Evolutionary conservation across 2,329 filamentous ascomycete species (phyloP), one percentile per base, ranked within the genome.

Genomic region (Cladosporium velox): DNA sequence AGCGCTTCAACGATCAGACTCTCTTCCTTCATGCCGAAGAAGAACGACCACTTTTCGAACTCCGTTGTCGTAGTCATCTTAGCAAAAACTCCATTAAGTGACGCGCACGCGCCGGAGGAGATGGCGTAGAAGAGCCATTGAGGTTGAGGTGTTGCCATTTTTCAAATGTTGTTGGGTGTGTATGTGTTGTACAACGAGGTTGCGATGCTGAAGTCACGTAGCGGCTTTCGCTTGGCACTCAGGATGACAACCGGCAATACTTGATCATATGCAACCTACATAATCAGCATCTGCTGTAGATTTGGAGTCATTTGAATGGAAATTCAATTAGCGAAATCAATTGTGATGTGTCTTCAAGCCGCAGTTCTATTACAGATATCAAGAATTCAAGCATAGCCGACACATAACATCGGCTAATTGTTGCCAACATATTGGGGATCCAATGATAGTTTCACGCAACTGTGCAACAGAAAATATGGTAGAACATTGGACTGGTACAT

Each of bases 61-160:
- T 88, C 80, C 54, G 83, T 78, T 12, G 87, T 88, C 18, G 87
- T 89, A 67, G 87, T 89, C 89, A 95, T 81, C 79, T 94, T 95
- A 0, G 91, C 91, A 81, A 94, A 93, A 5, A 91, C 88, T 67
- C 91, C 91, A 72, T 95, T 95, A 71, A 91, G 89, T 26, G 91
- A 90, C 35, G 91, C 91, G 73, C 90, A 93, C 63, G 86, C 88
- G 68, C 91, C 91, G 74, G 90, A 92, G 59, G 89, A 87, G 51
- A 93, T 77, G 51, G 91, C 90, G 68, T 90, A 85, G 60, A 89
- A 79, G 68, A 94, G 84, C 82, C 82, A 84, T 72, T 77, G 72
- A 5, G 73, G 51, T 55, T 66, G 60, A 11, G 67, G 21, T 2
- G 55, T 32, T 34, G 63, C 14, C 63, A 65, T 65, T 26, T 14